phyloP scores from a whole-genome alignment of 2,329 filamentous ascomycete genomes.

The Geosmithia morbida region DNA sequence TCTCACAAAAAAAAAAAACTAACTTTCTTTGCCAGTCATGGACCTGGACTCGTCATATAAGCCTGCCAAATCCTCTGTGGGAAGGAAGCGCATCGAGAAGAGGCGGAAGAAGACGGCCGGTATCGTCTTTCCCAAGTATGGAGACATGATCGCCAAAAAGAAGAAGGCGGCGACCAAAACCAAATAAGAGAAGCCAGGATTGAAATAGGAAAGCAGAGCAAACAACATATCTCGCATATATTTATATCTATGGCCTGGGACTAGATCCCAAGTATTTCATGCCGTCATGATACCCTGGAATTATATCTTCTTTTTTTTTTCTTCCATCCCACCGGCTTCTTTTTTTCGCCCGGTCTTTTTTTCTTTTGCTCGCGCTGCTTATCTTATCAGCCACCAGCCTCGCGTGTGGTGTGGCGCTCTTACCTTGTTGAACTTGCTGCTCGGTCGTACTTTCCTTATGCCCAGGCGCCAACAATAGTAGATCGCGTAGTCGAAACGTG shows the following conservation, averaged over 20 bases:
- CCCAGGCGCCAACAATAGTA: background rate
- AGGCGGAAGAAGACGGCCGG: slow-evolving; percentile 36
- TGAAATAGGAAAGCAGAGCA: background rate
- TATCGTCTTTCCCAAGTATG: slow-evolving; percentile 47
- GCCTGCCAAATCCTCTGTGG: slow-evolving; percentile 18
- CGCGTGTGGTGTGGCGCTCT: slow-evolving; percentile 1
- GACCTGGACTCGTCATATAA: slow-evolving; percentile 38
- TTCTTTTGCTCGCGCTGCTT: background rate
- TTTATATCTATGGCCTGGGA: background rate
- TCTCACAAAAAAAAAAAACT: background rate
- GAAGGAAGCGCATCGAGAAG: slow-evolving; percentile 43
- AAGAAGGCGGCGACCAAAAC: slow-evolving; percentile 9
- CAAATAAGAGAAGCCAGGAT: background rate
- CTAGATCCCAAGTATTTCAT: background rate
- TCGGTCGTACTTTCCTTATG: background rate
- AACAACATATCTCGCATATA: background rate
- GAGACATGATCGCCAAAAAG: slow-evolving; percentile 33
- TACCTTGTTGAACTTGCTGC: background rate
- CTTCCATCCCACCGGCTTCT: background rate
- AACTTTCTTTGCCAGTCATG: slow-evolving; percentile 26
- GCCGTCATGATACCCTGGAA: slow-evolving; percentile 2
- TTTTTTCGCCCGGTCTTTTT: background rate
- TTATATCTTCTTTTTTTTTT: background rate
- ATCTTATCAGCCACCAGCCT: slow-evolving; percentile 3
- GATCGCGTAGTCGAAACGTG: background rate